Evolutionary conservation across 2,329 filamentous ascomycete species (phyloP).

Genomic region (Rhinocladiella mackenziei): DNA sequence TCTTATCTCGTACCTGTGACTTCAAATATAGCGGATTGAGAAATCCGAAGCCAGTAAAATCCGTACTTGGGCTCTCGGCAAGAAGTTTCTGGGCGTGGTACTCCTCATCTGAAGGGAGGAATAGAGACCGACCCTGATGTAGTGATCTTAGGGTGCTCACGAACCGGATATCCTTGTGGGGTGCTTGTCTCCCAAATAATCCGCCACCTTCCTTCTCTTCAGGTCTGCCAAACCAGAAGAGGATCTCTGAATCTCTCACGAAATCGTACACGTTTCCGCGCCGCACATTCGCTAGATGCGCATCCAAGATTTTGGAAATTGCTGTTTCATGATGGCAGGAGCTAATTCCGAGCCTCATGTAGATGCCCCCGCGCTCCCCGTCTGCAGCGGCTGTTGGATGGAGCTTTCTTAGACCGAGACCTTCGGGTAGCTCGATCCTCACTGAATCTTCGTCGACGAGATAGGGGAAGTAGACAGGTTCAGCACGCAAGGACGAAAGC

Average conservation of each 20-base stretch:
- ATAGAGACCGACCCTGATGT: constrained; percentile 2
- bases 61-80: constrained; percentile 7
- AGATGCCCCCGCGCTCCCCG: constrained; percentile 12
- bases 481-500: not conserved
- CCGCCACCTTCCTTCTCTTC: no score
- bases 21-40: constrained; percentile 9
- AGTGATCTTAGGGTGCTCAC: constrained; percentile 3
- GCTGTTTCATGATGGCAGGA: constrained; percentile 6
- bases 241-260: constrained; percentile 13
- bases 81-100: constrained; percentile 16
- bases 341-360: constrained; percentile 13
- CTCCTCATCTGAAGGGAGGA: constrained; percentile 13
- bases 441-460: constrained; percentile 14
- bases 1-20: constrained; percentile 9
- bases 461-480: constrained; percentile 12
- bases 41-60: constrained; percentile 8
- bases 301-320: constrained; percentile 8
- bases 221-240: constrained; percentile 16
- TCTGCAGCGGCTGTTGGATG: constrained; percentile 10
- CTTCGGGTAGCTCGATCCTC: constrained; percentile 12
- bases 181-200: no score
- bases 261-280: constrained; percentile 1
- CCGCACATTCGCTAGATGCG: constrained; percentile 3
- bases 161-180: not conserved
- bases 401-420: constrained; percentile 12